Conservation (phyloP, 805 yeast species). For the Yarrowia deformans region DNA sequence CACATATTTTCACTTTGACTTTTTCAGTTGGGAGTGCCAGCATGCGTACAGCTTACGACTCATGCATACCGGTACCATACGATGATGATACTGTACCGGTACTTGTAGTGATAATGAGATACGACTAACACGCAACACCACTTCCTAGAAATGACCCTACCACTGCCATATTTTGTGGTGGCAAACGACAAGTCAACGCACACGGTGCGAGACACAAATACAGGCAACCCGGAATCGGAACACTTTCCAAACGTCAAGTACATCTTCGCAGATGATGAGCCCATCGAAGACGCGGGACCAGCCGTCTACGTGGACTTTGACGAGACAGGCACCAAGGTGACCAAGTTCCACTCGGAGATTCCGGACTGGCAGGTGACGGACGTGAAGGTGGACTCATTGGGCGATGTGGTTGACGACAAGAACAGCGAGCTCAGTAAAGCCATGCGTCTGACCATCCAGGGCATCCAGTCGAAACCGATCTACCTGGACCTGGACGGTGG, state of each 20-base stretch:
- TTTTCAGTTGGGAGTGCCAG: constrained; percentile 13
- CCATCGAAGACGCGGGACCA: constrained; percentile 28
- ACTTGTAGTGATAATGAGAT: not conserved
- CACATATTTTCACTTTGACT: constrained; percentile 37
- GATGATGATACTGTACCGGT: too few relatives aligned
- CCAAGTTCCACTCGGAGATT: constrained; percentile 50
- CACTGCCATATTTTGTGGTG: constrained; percentile 20
- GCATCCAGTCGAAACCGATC: constrained; percentile 18
- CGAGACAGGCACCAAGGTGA: constrained; percentile 47
- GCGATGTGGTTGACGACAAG: constrained; percentile 7
- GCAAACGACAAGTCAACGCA: constrained; percentile 23
- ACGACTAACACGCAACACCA: not conserved
- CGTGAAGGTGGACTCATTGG: constrained; percentile 42
- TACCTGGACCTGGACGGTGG: constrained; percentile 19
- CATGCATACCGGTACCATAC: too few relatives aligned
- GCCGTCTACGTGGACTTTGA: constrained; percentile 51
- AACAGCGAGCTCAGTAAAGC: constrained; percentile 1
- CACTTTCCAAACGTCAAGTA: constrained; percentile 36
- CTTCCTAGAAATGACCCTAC: not conserved
- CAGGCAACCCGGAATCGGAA: constrained; percentile 14
- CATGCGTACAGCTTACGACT: too few relatives aligned
- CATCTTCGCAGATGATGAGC: constrained; percentile 34
- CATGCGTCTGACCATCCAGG: constrained; percentile 13
- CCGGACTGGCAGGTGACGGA: constrained; percentile 52
- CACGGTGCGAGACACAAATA: not conserved